A percentile compares a stretch with the other conserved stretches of the same genome.
Conservation (phyloP, 768 basidiomycete genomes). For the Steccherinum ochraceum region DNA sequence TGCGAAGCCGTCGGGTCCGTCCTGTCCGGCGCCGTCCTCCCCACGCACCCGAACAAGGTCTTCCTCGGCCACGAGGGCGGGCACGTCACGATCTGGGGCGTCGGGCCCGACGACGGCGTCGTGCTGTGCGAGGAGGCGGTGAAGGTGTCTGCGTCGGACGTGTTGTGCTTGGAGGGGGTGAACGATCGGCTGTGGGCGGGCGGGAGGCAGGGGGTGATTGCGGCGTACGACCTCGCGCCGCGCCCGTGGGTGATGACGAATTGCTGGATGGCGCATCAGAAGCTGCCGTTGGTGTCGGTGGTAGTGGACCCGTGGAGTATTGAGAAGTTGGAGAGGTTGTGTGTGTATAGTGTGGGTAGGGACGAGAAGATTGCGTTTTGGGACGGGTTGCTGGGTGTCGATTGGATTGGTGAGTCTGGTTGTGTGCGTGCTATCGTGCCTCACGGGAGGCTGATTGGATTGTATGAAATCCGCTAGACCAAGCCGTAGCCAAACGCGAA, state of each 20-base stretch:
- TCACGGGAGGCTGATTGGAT: too few species aligned
- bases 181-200: conserved; percentile 85
- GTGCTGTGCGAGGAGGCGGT: conserved; percentile 69
- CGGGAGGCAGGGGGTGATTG: conserved; percentile 72
- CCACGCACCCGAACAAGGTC: conserved; percentile 56
- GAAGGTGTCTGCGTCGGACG: conserved; percentile 75
- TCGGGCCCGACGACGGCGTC: conserved; percentile 45
- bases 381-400: conserved; percentile 82
- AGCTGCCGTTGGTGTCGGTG: conserved; percentile 56
- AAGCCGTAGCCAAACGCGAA: conserved; percentile 71
- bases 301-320: conserved; percentile 71
- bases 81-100: conserved; percentile 75
- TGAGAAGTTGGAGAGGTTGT: conserved; percentile 57
- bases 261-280: conserved; percentile 76
- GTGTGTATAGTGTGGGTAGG: conserved; percentile 68
- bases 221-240: conserved; percentile 67
- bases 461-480: too few species aligned
- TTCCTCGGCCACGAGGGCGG: conserved; percentile 94
- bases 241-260: conserved; percentile 87
- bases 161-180: conserved; percentile 81
- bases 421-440: too few species aligned
- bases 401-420: conserved; percentile 83
- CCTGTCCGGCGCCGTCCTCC: conserved; percentile 72
- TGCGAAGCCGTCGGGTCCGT: conserved; percentile 76
- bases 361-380: conserved; percentile 74